Evolutionary conservation across 2,329 filamentous ascomycete species (phyloP).

Genomic region (Cadophora malorum): DNA sequence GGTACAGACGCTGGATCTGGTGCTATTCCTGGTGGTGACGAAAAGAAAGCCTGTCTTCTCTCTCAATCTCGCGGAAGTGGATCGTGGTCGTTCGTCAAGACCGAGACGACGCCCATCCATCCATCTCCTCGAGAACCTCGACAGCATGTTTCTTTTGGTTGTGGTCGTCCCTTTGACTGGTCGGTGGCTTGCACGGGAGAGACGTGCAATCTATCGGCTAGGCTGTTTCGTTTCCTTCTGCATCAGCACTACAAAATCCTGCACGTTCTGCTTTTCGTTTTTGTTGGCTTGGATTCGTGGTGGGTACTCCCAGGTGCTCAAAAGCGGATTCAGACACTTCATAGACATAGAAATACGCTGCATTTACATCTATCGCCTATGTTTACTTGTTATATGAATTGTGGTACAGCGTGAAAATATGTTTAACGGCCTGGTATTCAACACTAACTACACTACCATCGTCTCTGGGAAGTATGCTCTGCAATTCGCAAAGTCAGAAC

Average conservation of each 20-base stretch:
- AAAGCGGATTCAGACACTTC: slow-evolving; percentile 27
- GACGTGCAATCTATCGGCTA: slow-evolving; percentile 52
- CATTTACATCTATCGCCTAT: slow-evolving; percentile 21
- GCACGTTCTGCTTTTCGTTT: slow-evolving; percentile 5
- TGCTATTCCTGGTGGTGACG: slow-evolving; percentile 26
- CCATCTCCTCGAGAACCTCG: slow-evolving; percentile 43
- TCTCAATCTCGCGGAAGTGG: slow-evolving; percentile 55
- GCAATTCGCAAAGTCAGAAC: slow-evolving; percentile 21
- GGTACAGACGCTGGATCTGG: slow-evolving; percentile 2
- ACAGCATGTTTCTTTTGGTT: slow-evolving; percentile 44
- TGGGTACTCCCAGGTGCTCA: slow-evolving; percentile 8
- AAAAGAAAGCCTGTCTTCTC: slow-evolving; percentile 67
- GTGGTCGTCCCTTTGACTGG: slow-evolving; percentile 26
- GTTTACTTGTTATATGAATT: background rate
- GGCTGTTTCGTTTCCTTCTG: slow-evolving; percentile 33
- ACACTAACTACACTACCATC: slow-evolving; percentile 14
- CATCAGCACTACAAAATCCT: background rate
- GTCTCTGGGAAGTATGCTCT: slow-evolving; percentile 24
- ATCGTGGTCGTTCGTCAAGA: slow-evolving; percentile 25
- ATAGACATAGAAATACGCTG: slow-evolving; percentile 35
- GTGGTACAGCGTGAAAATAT: background rate
- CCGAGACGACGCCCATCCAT: slow-evolving; percentile 29
- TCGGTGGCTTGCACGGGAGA: slow-evolving; percentile 51
- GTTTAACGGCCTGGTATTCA: slow-evolving; percentile 28
- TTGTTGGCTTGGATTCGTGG: slow-evolving; percentile 3